Percentiles rank a stretch among this genome's conserved stretches.
These are phyloP conservation scores for Clarkia xantiana DNA, from an alignment of 345 rosid genomes.

Conservation along the genomic window DNA sequence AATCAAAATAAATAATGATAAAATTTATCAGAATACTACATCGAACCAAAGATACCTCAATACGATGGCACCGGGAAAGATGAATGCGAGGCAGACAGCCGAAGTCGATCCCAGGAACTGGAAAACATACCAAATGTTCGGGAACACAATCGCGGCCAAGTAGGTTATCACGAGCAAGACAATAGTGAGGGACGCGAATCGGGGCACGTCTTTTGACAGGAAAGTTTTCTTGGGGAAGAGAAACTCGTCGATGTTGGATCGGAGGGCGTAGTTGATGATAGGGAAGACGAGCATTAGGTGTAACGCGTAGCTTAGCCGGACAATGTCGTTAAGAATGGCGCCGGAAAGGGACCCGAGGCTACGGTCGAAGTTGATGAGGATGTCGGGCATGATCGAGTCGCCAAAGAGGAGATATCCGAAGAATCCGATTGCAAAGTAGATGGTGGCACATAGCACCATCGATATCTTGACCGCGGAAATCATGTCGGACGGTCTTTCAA, in stretches of 20 bases:
- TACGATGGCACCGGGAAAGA: conserved; percentile 71
- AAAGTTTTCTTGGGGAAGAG: conserved; percentile 33
- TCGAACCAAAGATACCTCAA: conserved; percentile 39
- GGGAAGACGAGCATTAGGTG: conserved; percentile 86
- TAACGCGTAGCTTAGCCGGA: conserved; percentile 62
- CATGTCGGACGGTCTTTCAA: conserved; percentile 49
- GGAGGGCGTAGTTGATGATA: conserved; percentile 59
- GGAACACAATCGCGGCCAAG: conserved; percentile 49
- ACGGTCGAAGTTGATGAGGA: conserved; percentile 61
- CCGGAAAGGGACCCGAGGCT: conserved; percentile 35
- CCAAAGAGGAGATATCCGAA: conserved; percentile 78
- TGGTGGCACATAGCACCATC: conserved; percentile 33
- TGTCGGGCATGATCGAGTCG: conserved; percentile 59
- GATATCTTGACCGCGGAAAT: conserved; percentile 46
- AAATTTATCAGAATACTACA: background rate
- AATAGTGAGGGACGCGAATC: conserved; percentile 45
- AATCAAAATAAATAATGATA: no score
- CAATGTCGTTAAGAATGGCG: conserved; percentile 35
- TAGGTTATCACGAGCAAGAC: conserved; percentile 29
- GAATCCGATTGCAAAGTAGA: conserved; percentile 52
- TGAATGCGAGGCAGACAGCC: conserved; percentile 68
- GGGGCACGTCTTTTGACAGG: conserved; percentile 28
- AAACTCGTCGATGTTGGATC: conserved; percentile 54
- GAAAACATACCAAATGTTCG: conserved; percentile 70
- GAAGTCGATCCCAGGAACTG: conserved; percentile 83